These are phyloP conservation scores for Boletus patriciae DNA, from an alignment of 768 basidiomycete species.

Conservation along the genomic window DNA sequence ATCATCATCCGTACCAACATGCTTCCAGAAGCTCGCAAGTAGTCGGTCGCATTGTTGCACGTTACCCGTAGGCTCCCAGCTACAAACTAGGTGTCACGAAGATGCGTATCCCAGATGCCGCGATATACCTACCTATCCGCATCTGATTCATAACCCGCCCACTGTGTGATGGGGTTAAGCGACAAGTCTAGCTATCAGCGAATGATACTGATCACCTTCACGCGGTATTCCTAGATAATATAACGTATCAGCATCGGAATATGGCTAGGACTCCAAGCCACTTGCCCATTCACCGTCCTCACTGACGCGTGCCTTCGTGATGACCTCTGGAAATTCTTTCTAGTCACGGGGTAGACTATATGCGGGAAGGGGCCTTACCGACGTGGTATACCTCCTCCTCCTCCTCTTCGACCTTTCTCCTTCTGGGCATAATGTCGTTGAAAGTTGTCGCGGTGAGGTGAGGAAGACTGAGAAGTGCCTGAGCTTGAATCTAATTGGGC, in stretches of 20 bases:
- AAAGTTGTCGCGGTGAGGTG: neutral
- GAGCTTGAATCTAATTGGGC: neutral
- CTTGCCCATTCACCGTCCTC: constrained; percentile 54
- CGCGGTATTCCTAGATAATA: constrained; percentile 55
- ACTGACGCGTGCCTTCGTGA: constrained; percentile 55
- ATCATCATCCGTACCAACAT: constrained; percentile 55
- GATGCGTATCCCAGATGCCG: neutral
- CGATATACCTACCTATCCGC: constrained; percentile 49
- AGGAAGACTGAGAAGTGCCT: neutral
- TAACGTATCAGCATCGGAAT: neutral
- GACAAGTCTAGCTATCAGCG: neutral
- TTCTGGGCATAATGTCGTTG: constrained; percentile 22
- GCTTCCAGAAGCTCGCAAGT: constrained; percentile 61
- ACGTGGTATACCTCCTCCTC: constrained; percentile 47
- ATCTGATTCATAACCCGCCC: constrained; percentile 61
- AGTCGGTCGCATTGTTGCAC: constrained; percentile 57
- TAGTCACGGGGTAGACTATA: neutral
- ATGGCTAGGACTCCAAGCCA: neutral
- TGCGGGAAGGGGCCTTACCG: constrained; percentile 34
- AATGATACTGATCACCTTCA: constrained; percentile 51
- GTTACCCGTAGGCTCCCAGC: constrained; percentile 71
- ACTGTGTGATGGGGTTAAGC: constrained; percentile 41
- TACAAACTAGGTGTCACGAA: constrained; percentile 26
- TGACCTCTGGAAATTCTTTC: constrained; percentile 48
- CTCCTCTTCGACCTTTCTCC: constrained; percentile 30